Conservation (phyloP, 495 filamentous ascomycete genomes). For the Neurospora sp. region DNA sequence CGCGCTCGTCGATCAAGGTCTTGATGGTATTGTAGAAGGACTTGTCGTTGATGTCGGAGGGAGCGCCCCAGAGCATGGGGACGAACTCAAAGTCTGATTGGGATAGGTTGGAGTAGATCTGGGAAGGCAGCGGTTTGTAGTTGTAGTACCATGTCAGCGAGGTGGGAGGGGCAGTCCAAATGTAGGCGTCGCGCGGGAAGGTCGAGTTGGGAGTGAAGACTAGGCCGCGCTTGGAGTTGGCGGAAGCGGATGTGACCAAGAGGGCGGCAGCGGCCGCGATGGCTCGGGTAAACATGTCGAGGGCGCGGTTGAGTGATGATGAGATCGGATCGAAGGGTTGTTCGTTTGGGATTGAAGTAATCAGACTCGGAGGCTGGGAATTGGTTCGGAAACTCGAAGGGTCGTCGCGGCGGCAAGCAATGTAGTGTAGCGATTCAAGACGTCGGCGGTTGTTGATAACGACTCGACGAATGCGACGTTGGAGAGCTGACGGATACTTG, state of each 20-base stretch:
- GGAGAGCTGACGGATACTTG: background rate
- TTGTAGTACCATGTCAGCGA: slow-evolving; percentile 79
- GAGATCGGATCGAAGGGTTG: background rate
- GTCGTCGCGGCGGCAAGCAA: too few species aligned
- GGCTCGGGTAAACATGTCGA: background rate
- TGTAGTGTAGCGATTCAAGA: too few species aligned
- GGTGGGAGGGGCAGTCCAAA: slow-evolving; percentile 43
- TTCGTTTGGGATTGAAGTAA: background rate
- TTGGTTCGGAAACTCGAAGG: too few species aligned
- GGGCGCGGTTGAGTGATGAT: background rate
- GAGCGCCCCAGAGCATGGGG: slow-evolving; percentile 68
- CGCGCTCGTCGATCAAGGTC: slow-evolving; percentile 34
- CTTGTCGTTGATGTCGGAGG: slow-evolving; percentile 31
- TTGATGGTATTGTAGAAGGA: slow-evolving; percentile 46
- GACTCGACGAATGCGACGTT: background rate
- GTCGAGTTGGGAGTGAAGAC: slow-evolving; percentile 46
- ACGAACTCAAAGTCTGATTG: slow-evolving; percentile 55
- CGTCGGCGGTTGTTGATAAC: background rate
- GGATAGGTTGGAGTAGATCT: slow-evolving; percentile 29
- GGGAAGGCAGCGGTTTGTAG: slow-evolving; percentile 46
- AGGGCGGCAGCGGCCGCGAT: slow-evolving; percentile 1
- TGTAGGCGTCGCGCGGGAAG: slow-evolving; percentile 44
- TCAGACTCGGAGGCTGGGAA: too few species aligned
- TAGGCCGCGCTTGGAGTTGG: slow-evolving; percentile 60
- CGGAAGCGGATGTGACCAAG: slow-evolving; percentile 4